These are phyloP conservation scores for Aspergillus sclerotioniger DNA, from an alignment of 495 filamentous ascomycete species.

Conservation along the genomic window DNA sequence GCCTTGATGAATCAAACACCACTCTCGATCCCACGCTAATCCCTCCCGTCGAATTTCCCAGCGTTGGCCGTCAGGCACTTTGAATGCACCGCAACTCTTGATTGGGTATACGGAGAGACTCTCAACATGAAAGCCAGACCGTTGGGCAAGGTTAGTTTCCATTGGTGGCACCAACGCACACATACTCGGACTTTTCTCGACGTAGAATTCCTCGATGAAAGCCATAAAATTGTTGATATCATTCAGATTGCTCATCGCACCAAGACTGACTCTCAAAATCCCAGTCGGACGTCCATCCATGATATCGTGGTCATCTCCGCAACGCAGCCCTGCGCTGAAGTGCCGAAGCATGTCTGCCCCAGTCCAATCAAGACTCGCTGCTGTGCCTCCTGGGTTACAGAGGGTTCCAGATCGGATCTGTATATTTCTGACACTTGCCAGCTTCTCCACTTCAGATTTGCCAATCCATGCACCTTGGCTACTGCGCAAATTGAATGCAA, in stretches of 20 bases:
- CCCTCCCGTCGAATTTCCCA: conserved; percentile 81
- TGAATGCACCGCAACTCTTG: conserved; percentile 80
- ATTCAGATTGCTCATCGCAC: conserved; percentile 79
- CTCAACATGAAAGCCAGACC: conserved; percentile 48
- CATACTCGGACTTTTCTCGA: conserved; percentile 42
- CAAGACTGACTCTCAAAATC: conserved; percentile 78
- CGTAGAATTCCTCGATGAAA: conserved; percentile 79
- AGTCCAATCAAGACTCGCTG: conserved; percentile 62
- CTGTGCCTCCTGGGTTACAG: conserved; percentile 88
- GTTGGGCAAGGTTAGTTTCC: conserved; percentile 18
- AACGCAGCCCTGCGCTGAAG: conserved; percentile 76
- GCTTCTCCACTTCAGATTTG: conserved; percentile 78
- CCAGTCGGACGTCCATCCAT: conserved; percentile 83
- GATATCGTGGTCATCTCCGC: conserved; percentile 76
- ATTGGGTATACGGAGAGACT: conserved; percentile 76
- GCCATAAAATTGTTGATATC: conserved; percentile 69
- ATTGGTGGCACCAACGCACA: conserved; percentile 21
- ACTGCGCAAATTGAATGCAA: conserved; percentile 80
- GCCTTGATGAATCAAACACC: conserved; percentile 84
- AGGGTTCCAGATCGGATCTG: conserved; percentile 82
- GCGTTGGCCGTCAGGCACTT: conserved; percentile 56
- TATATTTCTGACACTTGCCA: conserved; percentile 73
- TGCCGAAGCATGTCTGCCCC: conserved; percentile 78
- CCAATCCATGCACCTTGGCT: conserved; percentile 69
- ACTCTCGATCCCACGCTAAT: conserved; percentile 88